phyloP scores from a whole-genome alignment of 176 grass and related monocot species.

The Avena eriantha region DNA sequence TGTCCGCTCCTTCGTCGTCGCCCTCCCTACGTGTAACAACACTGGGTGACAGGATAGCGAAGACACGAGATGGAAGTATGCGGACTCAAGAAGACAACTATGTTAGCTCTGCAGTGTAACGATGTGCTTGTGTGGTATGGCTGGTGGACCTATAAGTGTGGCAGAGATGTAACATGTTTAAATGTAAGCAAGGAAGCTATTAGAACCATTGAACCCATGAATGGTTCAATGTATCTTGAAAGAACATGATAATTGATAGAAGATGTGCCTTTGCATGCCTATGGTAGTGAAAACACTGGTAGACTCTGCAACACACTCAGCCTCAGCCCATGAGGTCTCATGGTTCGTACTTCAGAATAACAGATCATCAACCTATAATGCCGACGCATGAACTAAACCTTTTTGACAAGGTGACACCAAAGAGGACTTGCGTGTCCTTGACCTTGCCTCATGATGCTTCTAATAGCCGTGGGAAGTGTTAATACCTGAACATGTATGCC shows the following conservation, averaged over 20 bases:
- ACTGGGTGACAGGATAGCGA: too few species aligned
- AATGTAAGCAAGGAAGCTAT: neutral
- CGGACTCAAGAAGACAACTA: too few species aligned
- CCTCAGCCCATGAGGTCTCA: neutral
- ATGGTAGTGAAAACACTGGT: neutral
- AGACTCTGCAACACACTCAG: neutral
- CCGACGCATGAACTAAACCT: neutral
- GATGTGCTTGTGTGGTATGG: too few species aligned
- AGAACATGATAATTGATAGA: neutral
- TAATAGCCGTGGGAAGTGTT: neutral
- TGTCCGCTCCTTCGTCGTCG: too few species aligned
- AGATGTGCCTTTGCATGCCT: neutral
- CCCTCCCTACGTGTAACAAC: too few species aligned
- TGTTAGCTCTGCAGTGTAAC: too few species aligned
- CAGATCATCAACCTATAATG: neutral
- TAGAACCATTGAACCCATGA: neutral
- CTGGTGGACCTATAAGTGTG: too few species aligned
- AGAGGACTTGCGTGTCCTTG: slow-evolving; percentile 13
- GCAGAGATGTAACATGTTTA: neutral
- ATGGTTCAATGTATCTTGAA: neutral
- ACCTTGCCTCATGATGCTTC: neutral
- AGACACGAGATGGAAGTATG: too few species aligned
- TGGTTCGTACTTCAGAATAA: neutral
- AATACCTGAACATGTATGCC: neutral
- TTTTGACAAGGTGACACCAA: neutral